These are phyloP conservation scores for Xylaria longipes DNA, from an alignment of 495 filamentous ascomycete species.

Conservation along the genomic window DNA sequence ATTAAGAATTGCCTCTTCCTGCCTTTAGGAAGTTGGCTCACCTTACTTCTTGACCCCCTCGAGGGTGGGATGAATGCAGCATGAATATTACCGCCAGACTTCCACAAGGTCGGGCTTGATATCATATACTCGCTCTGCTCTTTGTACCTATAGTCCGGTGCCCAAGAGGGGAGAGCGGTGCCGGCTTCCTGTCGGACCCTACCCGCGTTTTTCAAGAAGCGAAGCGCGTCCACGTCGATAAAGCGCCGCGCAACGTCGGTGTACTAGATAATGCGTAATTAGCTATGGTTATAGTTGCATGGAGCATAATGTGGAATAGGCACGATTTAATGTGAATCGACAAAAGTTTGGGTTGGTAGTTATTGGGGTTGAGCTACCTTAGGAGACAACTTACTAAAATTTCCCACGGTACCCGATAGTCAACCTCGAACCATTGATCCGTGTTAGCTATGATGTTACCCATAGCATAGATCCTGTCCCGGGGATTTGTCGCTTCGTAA, in stretches of 20 bases:
- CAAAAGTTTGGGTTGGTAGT: no score
- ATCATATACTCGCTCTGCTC: constrained; percentile 18
- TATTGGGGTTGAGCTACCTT: neutral
- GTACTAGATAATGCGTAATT: constrained; percentile 5
- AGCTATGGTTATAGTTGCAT: neutral
- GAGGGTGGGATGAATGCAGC: constrained; percentile 11
- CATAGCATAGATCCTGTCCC: constrained; percentile 26
- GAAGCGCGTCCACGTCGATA: constrained; percentile 24
- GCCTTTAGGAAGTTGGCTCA: constrained; percentile 23
- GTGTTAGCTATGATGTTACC: constrained; percentile 24
- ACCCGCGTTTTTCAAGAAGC: constrained; percentile 28
- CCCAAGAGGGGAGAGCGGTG: constrained; percentile 28
- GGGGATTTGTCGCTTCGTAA: constrained; percentile 30
- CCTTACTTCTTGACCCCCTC: neutral
- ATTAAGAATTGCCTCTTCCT: constrained; percentile 12
- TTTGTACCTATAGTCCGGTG: constrained; percentile 25
- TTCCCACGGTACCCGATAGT: constrained; percentile 29
- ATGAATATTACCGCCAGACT: constrained; percentile 12
- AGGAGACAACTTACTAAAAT: constrained; percentile 17
- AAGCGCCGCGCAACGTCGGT: constrained; percentile 29
- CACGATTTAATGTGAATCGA: neutral
- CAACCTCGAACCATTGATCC: constrained; percentile 29
- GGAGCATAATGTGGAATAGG: neutral
- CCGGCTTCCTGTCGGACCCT: constrained; percentile 17
- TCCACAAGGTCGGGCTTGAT: constrained; percentile 8